Evolutionary conservation across 192 early-diverging fungal genomes (phyloP).

Genomic region (Chytriomyces hyalinus): DNA sequence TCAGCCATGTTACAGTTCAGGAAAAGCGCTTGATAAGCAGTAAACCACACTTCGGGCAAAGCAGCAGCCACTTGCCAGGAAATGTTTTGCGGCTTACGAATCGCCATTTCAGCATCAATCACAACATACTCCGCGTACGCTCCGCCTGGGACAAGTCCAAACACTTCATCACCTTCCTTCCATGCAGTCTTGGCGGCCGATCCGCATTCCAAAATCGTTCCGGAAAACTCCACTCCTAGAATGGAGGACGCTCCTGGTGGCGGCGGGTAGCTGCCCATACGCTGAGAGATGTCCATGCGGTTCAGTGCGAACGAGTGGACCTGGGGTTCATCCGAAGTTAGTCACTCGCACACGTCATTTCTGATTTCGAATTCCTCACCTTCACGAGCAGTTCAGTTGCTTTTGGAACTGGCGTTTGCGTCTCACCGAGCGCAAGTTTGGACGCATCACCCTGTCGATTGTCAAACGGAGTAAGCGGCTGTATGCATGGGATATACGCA

Average conservation of each 20-base stretch:
- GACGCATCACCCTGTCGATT: constrained; percentile 22
- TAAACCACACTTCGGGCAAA: constrained; percentile 81
- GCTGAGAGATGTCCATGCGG: constrained; percentile 79
- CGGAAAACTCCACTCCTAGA: constrained; percentile 78
- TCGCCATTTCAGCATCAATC: constrained; percentile 59
- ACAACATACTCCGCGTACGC: constrained; percentile 80
- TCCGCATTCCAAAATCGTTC: constrained; percentile 55
- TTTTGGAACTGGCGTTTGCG: constrained; percentile 24
- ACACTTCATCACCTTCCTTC: constrained; percentile 76
- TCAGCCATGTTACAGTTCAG: constrained; percentile 76
- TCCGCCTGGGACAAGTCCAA: constrained; percentile 76
- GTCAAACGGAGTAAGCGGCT: not conserved
- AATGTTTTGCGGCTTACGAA: constrained; percentile 68
- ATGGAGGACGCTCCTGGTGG: constrained; percentile 66
- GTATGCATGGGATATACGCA: not conserved
- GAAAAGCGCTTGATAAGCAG: constrained; percentile 80
- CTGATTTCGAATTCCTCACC: constrained; percentile 12
- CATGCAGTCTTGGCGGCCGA: constrained; percentile 34
- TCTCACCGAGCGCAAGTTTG: constrained; percentile 25
- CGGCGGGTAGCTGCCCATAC: constrained; percentile 71
- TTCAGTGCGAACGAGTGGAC: constrained; percentile 71
- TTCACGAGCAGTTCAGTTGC: constrained; percentile 41
- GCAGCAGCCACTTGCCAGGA: constrained; percentile 79
- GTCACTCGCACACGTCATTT: not conserved
- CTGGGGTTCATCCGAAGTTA: constrained; percentile 17